Base-by-base conservation (phyloP, 306 rosid species). In the Quercus dentata region DNA sequence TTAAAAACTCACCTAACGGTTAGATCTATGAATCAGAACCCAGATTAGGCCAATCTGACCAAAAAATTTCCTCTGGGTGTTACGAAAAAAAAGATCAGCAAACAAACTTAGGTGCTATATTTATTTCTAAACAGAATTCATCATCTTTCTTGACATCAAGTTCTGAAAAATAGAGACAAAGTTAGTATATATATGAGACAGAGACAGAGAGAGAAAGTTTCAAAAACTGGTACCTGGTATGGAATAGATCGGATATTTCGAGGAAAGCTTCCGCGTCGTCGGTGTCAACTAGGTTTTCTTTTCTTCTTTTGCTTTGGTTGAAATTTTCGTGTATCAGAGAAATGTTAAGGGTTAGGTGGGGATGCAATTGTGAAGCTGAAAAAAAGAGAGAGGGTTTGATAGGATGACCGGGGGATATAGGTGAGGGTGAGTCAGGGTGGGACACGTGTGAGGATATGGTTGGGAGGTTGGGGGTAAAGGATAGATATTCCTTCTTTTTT, bases 1-100 rank as follows among this genome's bases (percentile, higher is more conserved):
- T 4, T 4, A 21, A 28, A 63, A 19, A 76, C 81, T 63, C 46
- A 76, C 76, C 84, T 4, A 84, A 12, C 52, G 31, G 27, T 12
- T 58, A 76, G 79, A 84, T 84, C 81, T 76, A 7, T 8, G 52
- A 68, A 68, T 19, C 15, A 33, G 72, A 68, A 35, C 10, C n/a
- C 18, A 6, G 46, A 68, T 3, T 35, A 33, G 20, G 5, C 51
- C 27, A 19, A 35, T 35, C 52, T 19, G 72, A 68, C 35, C 72
- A 4, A 62, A n/a, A 76, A 56, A 30, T 1, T 19, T 59, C 35
- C 13, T 20, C 76, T 52, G 46, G 69, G 1, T 38, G 46, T 7
- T 0, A 8, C 11, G 8, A 38, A 38, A 38, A 38, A 38, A 2
- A 38, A 27, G 28, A 7, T 0, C 46, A 38, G 46, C 46, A 38